phyloP scores from a whole-genome alignment of 2,329 filamentous ascomycete species.

The Decorospora gaudefroyi region DNA sequence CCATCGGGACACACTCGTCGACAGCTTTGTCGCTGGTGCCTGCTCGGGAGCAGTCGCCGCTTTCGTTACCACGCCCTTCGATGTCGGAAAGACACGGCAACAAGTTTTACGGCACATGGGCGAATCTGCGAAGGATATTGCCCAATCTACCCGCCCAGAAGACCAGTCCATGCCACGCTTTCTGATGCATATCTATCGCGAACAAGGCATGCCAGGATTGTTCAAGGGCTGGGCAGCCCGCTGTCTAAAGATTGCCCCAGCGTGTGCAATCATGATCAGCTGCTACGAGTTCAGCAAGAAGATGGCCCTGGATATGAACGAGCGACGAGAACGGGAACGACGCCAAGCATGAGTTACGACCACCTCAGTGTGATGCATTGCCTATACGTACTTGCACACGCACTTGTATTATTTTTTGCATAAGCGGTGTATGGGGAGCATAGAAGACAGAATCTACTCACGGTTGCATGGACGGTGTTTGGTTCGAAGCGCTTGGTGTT shows the following conservation, averaged over 20 bases:
- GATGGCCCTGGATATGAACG: conserved; percentile 76
- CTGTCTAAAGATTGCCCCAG: conserved; percentile 91
- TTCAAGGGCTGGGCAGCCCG: conserved; percentile 92
- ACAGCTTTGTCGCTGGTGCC: conserved; percentile 88
- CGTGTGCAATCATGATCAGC: conserved; percentile 99
- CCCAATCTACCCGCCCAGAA: conserved; percentile 63
- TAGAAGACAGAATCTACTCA: conserved; percentile 6
- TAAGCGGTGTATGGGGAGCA: conserved; percentile 10
- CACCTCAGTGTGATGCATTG: neutral
- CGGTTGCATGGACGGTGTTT: conserved; percentile 13
- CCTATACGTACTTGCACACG: neutral
- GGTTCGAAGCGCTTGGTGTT: too few relatives aligned
- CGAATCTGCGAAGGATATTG: conserved; percentile 46
- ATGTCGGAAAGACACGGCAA: conserved; percentile 94
- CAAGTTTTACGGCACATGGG: conserved; percentile 73
- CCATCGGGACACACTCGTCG: conserved; percentile 76
- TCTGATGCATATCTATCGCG: conserved; percentile 86
- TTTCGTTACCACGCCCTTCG: conserved; percentile 89
- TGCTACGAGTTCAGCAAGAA: conserved; percentile 96
- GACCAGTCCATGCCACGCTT: conserved; percentile 78
- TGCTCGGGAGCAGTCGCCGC: conserved; percentile 82
- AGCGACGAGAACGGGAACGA: conserved; percentile 49
- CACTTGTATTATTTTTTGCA: conserved; percentile 10
- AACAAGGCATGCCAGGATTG: conserved; percentile 78
- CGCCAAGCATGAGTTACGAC: conserved; percentile 14